Evolutionary conservation across 306 rosid genomes (phyloP), one percentile per base, ranked within the genome.

Genomic region (Prunus kanzakura): DNA sequence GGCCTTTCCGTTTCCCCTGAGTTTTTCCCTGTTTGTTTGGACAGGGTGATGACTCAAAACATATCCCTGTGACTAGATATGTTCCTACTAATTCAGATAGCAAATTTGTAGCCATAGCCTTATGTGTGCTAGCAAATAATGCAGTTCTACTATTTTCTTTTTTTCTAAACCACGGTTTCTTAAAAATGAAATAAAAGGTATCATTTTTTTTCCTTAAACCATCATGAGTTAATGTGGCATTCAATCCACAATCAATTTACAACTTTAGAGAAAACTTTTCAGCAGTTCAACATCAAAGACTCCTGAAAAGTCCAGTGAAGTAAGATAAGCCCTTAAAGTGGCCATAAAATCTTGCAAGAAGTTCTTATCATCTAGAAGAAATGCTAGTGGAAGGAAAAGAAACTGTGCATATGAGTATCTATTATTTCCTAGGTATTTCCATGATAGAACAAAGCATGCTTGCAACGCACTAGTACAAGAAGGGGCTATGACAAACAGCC

Each of bases 381-480:
- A 10, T 18, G 19, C 16, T 30, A 29, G 20, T 5, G 30, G 35
- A 3, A n/a, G n/a, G 51, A 30, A 71, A 65, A 16, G 51, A 64
- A 32, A 32, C 2, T 1, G 14, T 32, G 38, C 7, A 32, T 6
- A 35, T 3, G 20, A 58, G 32, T 22, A 23, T 11, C 64, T 60
- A 60, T 3, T 50, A 11, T 38, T 30, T 18, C 62, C 64, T 19
- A 56, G 52, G 49, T 35, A 25, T 22, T 32, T 58, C 13, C 15
- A 38, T 29, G 30, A 64, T 25, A 64, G 25, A 41, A 1, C 41
- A 73, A 47, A 23, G 25, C 32, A 50, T 30, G 11, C 10, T n/a
- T 77, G 41, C 54, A 81, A 45, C 64, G 47, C 38, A 54, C 22
- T 30, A 72, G 69, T 46, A 20, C 23, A 20, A 64, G 23, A 64